Evolutionary conservation across 306 rosid species (phyloP), one percentile per base, ranked within the genome.

Genomic region (Inga leiocalycina): DNA sequence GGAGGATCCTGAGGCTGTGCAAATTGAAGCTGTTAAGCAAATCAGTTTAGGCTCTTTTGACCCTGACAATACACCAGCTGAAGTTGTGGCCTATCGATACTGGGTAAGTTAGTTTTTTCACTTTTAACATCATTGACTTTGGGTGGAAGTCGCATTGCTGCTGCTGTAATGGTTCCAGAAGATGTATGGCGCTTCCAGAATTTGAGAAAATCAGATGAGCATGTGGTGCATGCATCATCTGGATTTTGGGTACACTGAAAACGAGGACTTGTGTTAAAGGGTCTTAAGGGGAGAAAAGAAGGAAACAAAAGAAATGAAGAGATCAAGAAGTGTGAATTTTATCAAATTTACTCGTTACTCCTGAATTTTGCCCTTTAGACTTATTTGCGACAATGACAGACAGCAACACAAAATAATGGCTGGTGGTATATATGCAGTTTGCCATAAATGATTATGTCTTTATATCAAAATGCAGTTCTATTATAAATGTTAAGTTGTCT

Each of bases 1-100:
- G 83, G 99, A 96, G 87, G 99, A 96, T 90, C 99, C 97, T 15
- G 99, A 94, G 87, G 99, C 99, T 74, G 97, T 91, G 89, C 97
- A 96, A 88, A 96, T 96, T 88, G 99, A 93, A 88, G 99, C 97
- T 83, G 92, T 93, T 71, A 96, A 94, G 94, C 97, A 96, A 91
- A 96, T 96, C 79, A 93, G 99, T 88, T 87, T 96, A 80, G 99
- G 98, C 59, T 91, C 99, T 82, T 92, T 97, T 84, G 94, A 90
- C 41, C 88, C 91, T 68, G 91, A 88, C 77, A 90, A 96, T 71
- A 90, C 98, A 56, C 97, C 97, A 4, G 97, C 98, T 76, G 99
- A 93, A 91, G 92, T 96, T 52, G 87, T 92, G 85, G 97, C 98
- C 80, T 94, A 92, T 51, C 86, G 99, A 79, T 96, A 96, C 67